Base-by-base conservation (phyloP, 1,284 basidiomycete species). In the Ganoderma sinense region DNA sequence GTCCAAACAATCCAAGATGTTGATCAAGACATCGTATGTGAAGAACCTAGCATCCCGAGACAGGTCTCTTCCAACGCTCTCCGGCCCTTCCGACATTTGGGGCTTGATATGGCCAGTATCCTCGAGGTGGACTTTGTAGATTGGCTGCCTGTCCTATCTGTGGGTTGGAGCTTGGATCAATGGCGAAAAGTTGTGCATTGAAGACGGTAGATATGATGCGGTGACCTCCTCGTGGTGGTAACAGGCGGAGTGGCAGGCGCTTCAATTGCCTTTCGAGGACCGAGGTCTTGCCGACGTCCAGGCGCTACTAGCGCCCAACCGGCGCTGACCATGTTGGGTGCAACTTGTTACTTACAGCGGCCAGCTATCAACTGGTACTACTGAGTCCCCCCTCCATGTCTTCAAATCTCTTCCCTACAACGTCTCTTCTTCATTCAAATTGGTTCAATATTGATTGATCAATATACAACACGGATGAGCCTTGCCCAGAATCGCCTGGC, bases 11-110 rank as follows among this genome's bases (percentile, higher is more conserved):
- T 78, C 78, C 23, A 87, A 59, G 18, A 86, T 75, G 40, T 77
- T 72, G 4, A 80, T 68, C n/a, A 86, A 77, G 41, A 86, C 67
- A 71, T 88, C 86, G 73, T 82, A 80, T 18, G 70, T 66, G 6
- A 69, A 36, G 18, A 20, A 33, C n/a, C 18, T 20, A 18, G 33
- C 33, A 13, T 39, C 31, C 20, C 20, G 14, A 36, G 33, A 7
- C 20, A 23, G 36, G 20, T 16, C 10, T 8, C 33, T 33, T 31
- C 26, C 53, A 31, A 31, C 53, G 11, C 53, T 31, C 4, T 31
- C 53, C 4, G 20, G 6, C 6, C 13, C 13, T 31, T 31, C 29
- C 29, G 26, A 31, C 53, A 31, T 18, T 58, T 39, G 33, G 6
- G n/a, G 31, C 16, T 58, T 31, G 53, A 31, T 2, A 4, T 14